Evolutionary conservation across 2,329 filamentous ascomycete species (phyloP).

Genomic region (Colletotrichum sp.): DNA sequence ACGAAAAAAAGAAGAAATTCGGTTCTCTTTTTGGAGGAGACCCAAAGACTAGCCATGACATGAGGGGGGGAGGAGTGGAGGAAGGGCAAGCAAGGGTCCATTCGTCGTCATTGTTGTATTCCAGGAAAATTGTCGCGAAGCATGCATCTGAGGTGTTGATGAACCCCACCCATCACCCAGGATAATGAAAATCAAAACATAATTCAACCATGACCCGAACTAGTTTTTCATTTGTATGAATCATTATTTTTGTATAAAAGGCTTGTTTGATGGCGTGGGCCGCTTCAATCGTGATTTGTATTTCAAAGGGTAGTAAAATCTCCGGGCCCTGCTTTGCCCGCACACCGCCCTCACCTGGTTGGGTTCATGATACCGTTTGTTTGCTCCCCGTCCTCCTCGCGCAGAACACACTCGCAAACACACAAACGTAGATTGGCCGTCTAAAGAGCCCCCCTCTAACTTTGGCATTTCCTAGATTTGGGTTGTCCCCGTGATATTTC

Average conservation of each 20-base stretch:
- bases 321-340: conserved; percentile 7
- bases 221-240: neutral
- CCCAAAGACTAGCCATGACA: neutral
- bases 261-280: neutral
- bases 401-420: neutral
- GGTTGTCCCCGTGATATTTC: neutral
- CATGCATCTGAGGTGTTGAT: neutral
- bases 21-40: neutral
- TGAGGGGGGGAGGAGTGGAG: neutral
- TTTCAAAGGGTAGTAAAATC: neutral
- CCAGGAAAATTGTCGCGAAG: neutral
- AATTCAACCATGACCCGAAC: neutral
- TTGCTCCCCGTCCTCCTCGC: neutral
- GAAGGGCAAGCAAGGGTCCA: neutral
- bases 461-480: neutral
- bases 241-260: neutral
- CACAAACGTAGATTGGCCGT: neutral
- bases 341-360: neutral
- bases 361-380: neutral
- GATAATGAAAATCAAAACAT: neutral
- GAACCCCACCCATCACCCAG: neutral
- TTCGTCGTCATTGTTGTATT: neutral
- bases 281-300: conserved; percentile 10
- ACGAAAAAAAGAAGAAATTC: neutral
- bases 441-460: neutral